These are phyloP conservation scores for Prunus dulcis DNA, from an alignment of 306 rosid species.

Conservation along the genomic window DNA sequence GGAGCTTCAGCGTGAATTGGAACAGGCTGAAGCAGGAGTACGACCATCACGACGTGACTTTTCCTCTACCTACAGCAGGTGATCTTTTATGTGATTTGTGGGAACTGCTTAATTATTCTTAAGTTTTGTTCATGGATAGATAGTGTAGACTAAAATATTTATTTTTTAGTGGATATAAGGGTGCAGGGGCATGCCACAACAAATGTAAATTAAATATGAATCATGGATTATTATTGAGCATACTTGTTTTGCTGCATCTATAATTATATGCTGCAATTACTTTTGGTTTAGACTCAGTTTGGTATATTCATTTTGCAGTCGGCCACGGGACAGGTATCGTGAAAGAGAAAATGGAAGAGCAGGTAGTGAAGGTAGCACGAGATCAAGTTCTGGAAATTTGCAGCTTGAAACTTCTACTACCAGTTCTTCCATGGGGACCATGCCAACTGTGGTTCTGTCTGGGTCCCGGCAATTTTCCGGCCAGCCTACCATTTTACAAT, in stretches of 20 bases:
- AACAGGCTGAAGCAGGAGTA: conserved; percentile 87
- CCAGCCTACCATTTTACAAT: conserved; percentile 80
- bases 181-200: neutral
- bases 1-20: conserved; percentile 89
- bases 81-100: conserved; percentile 23
- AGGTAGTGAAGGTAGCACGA: conserved; percentile 62
- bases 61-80: conserved; percentile 70
- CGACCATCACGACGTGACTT: conserved; percentile 80
- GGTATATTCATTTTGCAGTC: conserved; percentile 41
- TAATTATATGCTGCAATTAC: conserved; percentile 5
- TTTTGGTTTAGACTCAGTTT: conserved; percentile 1
- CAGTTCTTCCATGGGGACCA: conserved; percentile 42
- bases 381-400: conserved; percentile 48
- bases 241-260: neutral
- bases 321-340: conserved; percentile 86
- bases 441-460: conserved; percentile 69
- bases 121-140: neutral
- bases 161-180: neutral
- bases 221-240: neutral
- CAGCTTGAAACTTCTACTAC: conserved; percentile 60
- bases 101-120: neutral
- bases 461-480: conserved; percentile 68
- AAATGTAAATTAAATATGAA: neutral
- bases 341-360: conserved; percentile 90
- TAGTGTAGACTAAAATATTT: neutral